phyloP scores from a whole-genome alignment of 148 eudicot species.

The Rhododendron simsii region DNA sequence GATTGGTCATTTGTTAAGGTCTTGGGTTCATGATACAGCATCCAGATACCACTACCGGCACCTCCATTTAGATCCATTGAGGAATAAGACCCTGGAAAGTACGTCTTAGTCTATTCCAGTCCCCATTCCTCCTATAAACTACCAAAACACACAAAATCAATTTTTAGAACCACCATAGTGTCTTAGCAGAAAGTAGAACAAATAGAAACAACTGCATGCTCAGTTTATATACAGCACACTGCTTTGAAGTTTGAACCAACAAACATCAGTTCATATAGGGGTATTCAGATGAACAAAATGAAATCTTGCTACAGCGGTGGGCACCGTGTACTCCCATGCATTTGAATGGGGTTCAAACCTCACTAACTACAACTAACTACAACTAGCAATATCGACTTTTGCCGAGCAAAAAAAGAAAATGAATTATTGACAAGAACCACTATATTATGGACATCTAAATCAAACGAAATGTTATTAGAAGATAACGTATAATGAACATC shows the following conservation, averaged over 20 bases:
- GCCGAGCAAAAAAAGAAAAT: too few relatives aligned
- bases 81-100: conserved; percentile 24
- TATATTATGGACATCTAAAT: neutral
- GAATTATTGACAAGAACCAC: neutral
- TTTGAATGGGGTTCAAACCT: too few relatives aligned
- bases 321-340: too few relatives aligned
- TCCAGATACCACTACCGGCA: conserved; percentile 16
- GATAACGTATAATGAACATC: neutral
- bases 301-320: too few relatives aligned
- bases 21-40: conserved; percentile 19
- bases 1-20: conserved; percentile 11
- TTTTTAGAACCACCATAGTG: conserved; percentile 4
- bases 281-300: neutral
- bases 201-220: neutral
- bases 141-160: neutral
- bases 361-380: too few relatives aligned
- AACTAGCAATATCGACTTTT: neutral
- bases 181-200: neutral
- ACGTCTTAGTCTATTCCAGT: conserved; percentile 30
- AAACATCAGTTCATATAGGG: neutral
- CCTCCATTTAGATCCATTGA: conserved; percentile 22
- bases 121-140: conserved; percentile 41
- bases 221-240: neutral
- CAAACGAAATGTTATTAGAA: neutral
- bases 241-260: neutral